Percentiles rank a stretch among this genome's conserved stretches.
These are phyloP conservation scores for Aspergillus ellipticus DNA, from an alignment of 495 filamentous ascomycete genomes.

Conservation along the genomic window DNA sequence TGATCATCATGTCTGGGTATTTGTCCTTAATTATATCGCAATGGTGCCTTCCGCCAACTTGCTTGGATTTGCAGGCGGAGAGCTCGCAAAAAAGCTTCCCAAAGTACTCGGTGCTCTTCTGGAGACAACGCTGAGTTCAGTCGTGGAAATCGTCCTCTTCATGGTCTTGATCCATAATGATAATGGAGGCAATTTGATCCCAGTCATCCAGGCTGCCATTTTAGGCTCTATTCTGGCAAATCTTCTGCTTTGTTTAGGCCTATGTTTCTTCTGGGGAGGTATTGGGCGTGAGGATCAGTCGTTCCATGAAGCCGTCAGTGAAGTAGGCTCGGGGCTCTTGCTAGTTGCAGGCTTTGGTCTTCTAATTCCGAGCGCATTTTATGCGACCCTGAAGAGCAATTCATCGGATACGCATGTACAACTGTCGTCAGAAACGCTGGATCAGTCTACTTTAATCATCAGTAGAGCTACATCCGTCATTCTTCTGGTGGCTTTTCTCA, in stretches of 20 bases:
- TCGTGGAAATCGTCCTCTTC: conserved; percentile 82
- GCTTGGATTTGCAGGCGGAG: conserved; percentile 78
- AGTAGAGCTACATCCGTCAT: conserved; percentile 74
- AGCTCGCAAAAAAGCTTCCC: conserved; percentile 74
- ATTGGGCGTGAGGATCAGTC: conserved; percentile 58
- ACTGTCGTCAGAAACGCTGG: conserved; percentile 37
- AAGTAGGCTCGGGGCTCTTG: conserved; percentile 76
- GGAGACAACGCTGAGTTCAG: conserved; percentile 71
- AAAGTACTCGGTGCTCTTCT: conserved; percentile 73
- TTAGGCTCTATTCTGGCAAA: conserved; percentile 79
- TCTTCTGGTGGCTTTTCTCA: conserved; percentile 70
- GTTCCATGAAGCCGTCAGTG: conserved; percentile 74
- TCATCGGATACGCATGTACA: conserved; percentile 23
- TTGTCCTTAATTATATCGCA: conserved; percentile 68
- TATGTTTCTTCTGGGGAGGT: conserved; percentile 77
- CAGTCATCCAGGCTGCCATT: conserved; percentile 80
- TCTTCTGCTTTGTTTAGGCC: conserved; percentile 67
- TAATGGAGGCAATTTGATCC: conserved; percentile 44
- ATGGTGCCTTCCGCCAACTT: conserved; percentile 90
- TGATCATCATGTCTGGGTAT: conserved; percentile 60
- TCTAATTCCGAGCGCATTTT: conserved; percentile 77
- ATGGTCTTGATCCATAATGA: conserved; percentile 60
- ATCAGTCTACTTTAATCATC: conserved; percentile 55
- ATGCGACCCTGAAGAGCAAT: conserved; percentile 51
- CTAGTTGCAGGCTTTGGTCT: conserved; percentile 81